Conservation (phyloP, 371 early-diverging fungal species). For the Mucor ambiguus region DNA sequence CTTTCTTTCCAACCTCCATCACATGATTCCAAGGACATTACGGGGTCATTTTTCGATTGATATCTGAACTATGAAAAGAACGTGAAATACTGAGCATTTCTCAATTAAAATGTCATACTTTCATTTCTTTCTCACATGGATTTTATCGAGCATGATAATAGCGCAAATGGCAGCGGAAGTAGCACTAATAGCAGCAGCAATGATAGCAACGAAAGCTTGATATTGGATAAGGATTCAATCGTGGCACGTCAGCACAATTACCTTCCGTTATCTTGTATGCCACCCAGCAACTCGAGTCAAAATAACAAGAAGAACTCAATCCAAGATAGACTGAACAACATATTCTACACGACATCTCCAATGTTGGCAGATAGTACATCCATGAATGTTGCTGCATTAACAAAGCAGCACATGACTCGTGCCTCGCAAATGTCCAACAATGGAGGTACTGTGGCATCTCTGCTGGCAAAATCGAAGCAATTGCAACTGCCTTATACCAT, state of each 20-base stretch:
- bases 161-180: neutral
- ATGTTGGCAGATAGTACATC: neutral
- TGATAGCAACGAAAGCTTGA: constrained; percentile 5
- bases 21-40: neutral
- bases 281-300: constrained; percentile 9
- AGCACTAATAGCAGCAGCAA: constrained; percentile 2
- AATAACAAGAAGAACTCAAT: constrained; percentile 5
- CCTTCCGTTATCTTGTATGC: constrained; percentile 11
- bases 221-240: neutral
- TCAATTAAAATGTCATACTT: neutral
- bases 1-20: neutral
- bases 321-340: constrained; percentile 14
- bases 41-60: neutral
- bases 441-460: neutral
- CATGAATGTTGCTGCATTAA: constrained; percentile 10
- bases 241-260: neutral
- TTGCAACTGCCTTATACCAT: constrained; percentile 45
- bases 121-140: neutral
- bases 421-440: constrained; percentile 13
- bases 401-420: constrained; percentile 15
- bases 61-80: neutral
- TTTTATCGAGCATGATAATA: neutral
- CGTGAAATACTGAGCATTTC: neutral
- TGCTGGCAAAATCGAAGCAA: constrained; percentile 7
- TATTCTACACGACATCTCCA: constrained; percentile 17